These are phyloP conservation scores for Didymella sp. DNA, from an alignment of 2,329 filamentous ascomycete species.

Conservation along the genomic window DNA sequence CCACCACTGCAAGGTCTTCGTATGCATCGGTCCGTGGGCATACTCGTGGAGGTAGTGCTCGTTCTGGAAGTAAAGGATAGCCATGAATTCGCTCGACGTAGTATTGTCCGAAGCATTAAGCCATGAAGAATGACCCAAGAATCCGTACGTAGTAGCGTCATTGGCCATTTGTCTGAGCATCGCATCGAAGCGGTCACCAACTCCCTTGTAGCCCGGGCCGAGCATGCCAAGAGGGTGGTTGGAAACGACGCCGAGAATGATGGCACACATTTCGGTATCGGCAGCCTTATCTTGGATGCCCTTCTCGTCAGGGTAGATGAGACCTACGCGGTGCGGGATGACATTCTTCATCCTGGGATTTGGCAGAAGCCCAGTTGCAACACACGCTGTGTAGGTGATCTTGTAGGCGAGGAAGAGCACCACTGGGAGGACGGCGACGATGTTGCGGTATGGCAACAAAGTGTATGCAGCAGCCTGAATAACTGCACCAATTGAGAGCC, in stretches of 20 bases:
- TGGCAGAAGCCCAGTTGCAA: background rate
- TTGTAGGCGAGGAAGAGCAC: conserved; percentile 18
- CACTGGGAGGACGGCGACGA: conserved; percentile 17
- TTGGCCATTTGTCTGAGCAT: conserved; percentile 6
- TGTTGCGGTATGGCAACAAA: conserved; percentile 18
- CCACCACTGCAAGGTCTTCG: conserved; percentile 17
- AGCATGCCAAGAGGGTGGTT: conserved; percentile 23
- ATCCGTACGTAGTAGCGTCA: conserved; percentile 7
- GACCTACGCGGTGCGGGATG: conserved; percentile 1
- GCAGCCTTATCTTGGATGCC: conserved; percentile 5
- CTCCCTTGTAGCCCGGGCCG: conserved; percentile 17
- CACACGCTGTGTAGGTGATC: conserved; percentile 3
- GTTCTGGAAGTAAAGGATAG: conserved; percentile 20
- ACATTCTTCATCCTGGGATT: conserved; percentile 11
- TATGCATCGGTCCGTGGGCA: conserved; percentile 18
- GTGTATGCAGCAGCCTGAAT: conserved; percentile 14
- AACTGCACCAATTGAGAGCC: conserved; percentile 16
- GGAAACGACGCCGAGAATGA: conserved; percentile 14
- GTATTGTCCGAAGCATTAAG: conserved; percentile 8
- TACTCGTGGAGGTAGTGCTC: conserved; percentile 19
- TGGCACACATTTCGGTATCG: conserved; percentile 14
- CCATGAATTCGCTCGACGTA: conserved; percentile 15
- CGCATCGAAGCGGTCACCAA: conserved; percentile 8
- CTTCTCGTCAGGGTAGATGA: conserved; percentile 13
- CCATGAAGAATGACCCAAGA: conserved; percentile 15